A percentile compares a stretch with the other conserved stretches of the same genome.
These are phyloP conservation scores for Spergularia azorica DNA, from an alignment of 179 eudicot species.

Conservation along the genomic window DNA sequence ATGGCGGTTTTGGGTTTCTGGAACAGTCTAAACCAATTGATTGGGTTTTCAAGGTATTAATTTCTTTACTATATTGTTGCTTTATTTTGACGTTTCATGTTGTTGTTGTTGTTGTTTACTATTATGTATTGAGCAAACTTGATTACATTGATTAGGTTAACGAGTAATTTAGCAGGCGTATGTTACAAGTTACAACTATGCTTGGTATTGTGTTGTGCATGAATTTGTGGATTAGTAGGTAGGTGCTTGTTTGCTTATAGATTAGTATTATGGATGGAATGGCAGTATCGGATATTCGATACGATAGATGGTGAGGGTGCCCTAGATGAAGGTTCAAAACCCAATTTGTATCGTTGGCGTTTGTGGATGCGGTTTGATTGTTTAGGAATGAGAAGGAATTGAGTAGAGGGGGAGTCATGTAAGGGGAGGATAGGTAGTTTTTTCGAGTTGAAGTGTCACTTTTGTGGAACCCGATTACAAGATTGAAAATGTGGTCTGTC, in stretches of 20 bases:
- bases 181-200: not conserved
- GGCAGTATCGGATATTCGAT: not conserved
- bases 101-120: too few species aligned
- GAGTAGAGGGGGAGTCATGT: not conserved
- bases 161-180: not conserved
- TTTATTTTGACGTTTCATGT: not conserved
- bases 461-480: not conserved
- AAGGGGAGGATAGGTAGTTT: not conserved
- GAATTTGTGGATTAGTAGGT: not conserved
- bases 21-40: conserved; percentile 35
- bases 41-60: conserved; percentile 50
- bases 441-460: not conserved
- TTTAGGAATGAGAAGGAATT: not conserved
- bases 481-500: too few species aligned
- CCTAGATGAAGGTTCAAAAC: not conserved
- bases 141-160: too few species aligned
- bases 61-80: not conserved
- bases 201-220: not conserved
- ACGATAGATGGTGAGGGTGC: too few species aligned
- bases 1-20: conserved; percentile 38
- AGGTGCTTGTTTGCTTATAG: not conserved
- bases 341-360: not conserved
- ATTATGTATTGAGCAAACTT: too few species aligned
- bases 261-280: not conserved
- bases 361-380: not conserved